Conservation (phyloP, 2,329 filamentous ascomycete genomes). For the Xylariaceae sp. region DNA sequence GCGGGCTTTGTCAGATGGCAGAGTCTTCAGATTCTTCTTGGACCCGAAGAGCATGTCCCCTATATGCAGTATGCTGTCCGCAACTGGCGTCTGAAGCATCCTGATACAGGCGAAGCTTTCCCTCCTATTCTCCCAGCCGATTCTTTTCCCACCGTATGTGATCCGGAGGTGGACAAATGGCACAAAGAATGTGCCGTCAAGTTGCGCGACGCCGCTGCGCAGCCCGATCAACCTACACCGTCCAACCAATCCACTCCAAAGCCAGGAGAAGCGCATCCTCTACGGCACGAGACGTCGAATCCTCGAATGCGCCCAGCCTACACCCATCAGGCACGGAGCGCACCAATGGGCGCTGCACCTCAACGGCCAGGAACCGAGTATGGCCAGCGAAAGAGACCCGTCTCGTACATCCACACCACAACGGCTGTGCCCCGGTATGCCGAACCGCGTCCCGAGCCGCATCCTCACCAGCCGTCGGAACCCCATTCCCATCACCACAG, state of each 20-base stretch:
- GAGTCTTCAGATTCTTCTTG: constrained; percentile 83
- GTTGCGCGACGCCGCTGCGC: constrained; percentile 58
- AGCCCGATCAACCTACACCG: neutral
- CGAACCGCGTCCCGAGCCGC: neutral
- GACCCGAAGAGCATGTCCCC: constrained; percentile 81
- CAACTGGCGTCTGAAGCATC: constrained; percentile 73
- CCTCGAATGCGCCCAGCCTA: constrained; percentile 31
- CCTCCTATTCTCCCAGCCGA: constrained; percentile 55
- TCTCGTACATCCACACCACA: constrained; percentile 23
- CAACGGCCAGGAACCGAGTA: constrained; percentile 35
- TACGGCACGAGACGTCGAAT: constrained; percentile 21
- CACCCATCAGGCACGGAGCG: constrained; percentile 28
- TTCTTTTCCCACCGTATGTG: constrained; percentile 70
- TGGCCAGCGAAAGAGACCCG: constrained; percentile 37
- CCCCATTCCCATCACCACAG: no score
- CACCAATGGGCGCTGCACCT: constrained; percentile 18
- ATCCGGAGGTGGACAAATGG: constrained; percentile 81
- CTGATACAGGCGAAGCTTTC: constrained; percentile 69
- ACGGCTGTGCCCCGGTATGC: constrained; percentile 26
- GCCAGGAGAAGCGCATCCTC: constrained; percentile 29
- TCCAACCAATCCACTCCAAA: constrained; percentile 25
- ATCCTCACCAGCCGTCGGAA: no score
- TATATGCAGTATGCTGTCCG: constrained; percentile 79
- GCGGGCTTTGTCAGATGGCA: constrained; percentile 92
- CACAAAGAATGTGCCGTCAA: constrained; percentile 73